These are phyloP conservation scores for Lasiosphaeris hirsuta DNA, from an alignment of 495 filamentous ascomycete genomes.

Conservation along the genomic window DNA sequence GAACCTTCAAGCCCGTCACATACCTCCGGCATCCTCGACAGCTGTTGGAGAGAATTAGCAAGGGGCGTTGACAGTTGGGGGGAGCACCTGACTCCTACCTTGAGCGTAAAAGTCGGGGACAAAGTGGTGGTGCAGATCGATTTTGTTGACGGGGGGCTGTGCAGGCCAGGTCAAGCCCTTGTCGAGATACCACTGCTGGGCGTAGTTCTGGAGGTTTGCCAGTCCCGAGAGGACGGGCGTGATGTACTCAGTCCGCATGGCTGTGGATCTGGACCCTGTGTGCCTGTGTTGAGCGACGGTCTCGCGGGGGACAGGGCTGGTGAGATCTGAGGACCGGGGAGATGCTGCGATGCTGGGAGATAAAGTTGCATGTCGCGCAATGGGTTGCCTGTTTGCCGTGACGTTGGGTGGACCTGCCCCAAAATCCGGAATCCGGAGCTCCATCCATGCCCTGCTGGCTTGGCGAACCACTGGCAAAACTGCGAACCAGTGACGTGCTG, in stretches of 20 bases:
- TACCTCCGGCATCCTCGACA: constrained; percentile 29
- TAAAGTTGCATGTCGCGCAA: too few species aligned
- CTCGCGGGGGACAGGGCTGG: too few species aligned
- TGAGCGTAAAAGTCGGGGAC: constrained; percentile 39
- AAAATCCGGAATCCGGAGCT: too few species aligned
- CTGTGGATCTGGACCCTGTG: too few species aligned
- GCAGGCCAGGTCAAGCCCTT: constrained; percentile 22
- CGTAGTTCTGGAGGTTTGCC: constrained; percentile 17
- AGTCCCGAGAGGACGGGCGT: constrained; percentile 22
- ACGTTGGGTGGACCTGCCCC: too few species aligned
- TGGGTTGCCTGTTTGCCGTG: too few species aligned
- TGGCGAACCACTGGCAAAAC: too few species aligned
- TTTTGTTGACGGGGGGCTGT: constrained; percentile 28
- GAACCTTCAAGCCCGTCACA: neutral
- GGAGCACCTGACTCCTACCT: constrained; percentile 21
- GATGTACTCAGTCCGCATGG: constrained; percentile 20
- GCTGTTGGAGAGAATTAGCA: constrained; percentile 18
- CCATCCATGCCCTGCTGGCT: too few species aligned
- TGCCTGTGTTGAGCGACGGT: too few species aligned
- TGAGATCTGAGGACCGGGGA: too few species aligned
- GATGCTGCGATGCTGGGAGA: too few species aligned
- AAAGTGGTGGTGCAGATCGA: constrained; percentile 48
- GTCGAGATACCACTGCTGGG: constrained; percentile 28
- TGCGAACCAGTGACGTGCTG: too few species aligned
- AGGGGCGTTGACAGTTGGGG: neutral